These are phyloP conservation scores for Lachancea cidri DNA, from an alignment of 805 yeast species.

Conservation along the genomic window DNA sequence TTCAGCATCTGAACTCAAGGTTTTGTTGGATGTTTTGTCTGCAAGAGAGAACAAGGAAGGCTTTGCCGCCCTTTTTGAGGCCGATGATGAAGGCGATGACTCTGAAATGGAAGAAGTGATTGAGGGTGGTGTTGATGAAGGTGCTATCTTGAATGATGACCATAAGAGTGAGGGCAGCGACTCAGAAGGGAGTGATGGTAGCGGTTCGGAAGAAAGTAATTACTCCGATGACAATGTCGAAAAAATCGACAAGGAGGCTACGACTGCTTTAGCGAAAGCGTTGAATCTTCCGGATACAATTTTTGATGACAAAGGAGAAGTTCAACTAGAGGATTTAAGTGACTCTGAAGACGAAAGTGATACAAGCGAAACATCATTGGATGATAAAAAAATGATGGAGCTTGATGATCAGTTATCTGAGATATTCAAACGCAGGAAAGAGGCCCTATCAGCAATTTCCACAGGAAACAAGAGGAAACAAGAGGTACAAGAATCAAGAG, in stretches of 20 bases:
- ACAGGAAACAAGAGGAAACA: constrained; percentile 64
- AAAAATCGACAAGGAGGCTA: constrained; percentile 50
- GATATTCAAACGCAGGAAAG: constrained; percentile 79
- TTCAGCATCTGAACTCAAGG: constrained; percentile 40
- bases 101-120: constrained; percentile 34
- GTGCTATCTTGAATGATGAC: constrained; percentile 27
- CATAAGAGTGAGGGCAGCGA: constrained; percentile 28
- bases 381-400: constrained; percentile 95
- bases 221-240: constrained; percentile 38
- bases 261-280: constrained; percentile 63
- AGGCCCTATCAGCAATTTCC: constrained; percentile 49
- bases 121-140: constrained; percentile 31
- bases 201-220: constrained; percentile 29
- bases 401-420: constrained; percentile 77
- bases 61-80: constrained; percentile 67
- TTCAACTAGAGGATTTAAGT: constrained; percentile 44
- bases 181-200: constrained; percentile 27
- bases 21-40: constrained; percentile 49
- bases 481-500: constrained; percentile 74
- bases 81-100: constrained; percentile 44
- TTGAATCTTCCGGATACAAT: constrained; percentile 55
- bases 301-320: constrained; percentile 40
- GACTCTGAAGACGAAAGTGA: constrained; percentile 44
- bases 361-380: constrained; percentile 77
- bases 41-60: constrained; percentile 81